Base-by-base conservation (phyloP, 2,329 filamentous ascomycete species). In the Ophiostoma novo-ulmi region DNA sequence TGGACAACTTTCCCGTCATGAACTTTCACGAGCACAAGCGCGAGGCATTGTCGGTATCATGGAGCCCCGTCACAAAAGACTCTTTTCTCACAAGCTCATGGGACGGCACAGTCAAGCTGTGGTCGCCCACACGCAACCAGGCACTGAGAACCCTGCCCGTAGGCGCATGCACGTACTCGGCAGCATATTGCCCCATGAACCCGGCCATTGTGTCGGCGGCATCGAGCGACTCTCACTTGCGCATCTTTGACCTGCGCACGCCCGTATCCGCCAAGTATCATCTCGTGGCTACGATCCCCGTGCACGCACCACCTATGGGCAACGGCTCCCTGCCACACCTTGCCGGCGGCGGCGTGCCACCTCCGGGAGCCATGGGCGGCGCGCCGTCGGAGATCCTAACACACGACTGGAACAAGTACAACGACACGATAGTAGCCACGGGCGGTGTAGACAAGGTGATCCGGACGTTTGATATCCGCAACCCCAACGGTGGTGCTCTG, bases 351-450 rank as follows among this genome's bases (percentile, higher is more conserved):
- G 71, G 71, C 39, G 69, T 69, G 26, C 68, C 70, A 0, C 71
- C 71, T 7, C 77, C 75, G 69, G 75, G 74, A 38, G 77, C 74
- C 71, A 79, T 77, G 68, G 81, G 80, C 38, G 78, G 81, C 44
- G 80, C 88, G n/a, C 93, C 93, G 0, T 85, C 88, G 11, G 95
- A 99, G 82, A 88, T 92, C 52, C 85, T 99, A 41, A 97, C 94
- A 0, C 95, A 98, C 80, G 95, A 99, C 80, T 99, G 95, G 95
- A 99, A 99, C 82, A 99, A 99, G 80, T 99, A 99, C 81, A 87
- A 91, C 55, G 88, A 93, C 74, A 90, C 89, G 0, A 84, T 97
- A 36, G 83, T 99, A 70, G 95, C 95, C 0, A 93, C 93, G 0
- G 95, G 88, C 1, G 94, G 95, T 70, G 95, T 98, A 3, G 95